Percentiles rank a stretch among this genome's conserved stretches.
These are phyloP conservation scores for Stentor coeruleus DNA, from an alignment of 73 alveolate genomes.

Conservation along the genomic window DNA sequence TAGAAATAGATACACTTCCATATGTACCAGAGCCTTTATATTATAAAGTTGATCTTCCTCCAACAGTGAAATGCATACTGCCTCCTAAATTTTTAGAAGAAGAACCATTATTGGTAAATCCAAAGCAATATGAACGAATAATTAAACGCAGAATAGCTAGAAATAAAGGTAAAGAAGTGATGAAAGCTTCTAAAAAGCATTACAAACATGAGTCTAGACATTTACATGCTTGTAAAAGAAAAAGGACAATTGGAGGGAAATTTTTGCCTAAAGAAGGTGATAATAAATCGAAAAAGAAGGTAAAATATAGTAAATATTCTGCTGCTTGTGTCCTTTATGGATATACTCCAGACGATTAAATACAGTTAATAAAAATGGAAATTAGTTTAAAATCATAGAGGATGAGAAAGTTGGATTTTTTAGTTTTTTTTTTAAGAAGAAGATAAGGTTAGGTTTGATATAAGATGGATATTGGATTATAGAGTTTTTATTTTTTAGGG, in stretches of 20 bases:
- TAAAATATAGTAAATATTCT: not conserved
- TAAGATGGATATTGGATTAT: no score
- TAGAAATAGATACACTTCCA: not conserved
- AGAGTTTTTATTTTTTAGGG: no score
- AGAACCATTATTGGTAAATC: slow-evolving; percentile 15
- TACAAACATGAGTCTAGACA: slow-evolving; percentile 14
- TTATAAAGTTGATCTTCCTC: not conserved
- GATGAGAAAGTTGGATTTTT: no score
- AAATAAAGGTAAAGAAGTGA: not conserved
- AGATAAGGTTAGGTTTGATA: no score
- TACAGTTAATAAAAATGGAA: no score
- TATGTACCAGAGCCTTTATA: not conserved
- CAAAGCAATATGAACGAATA: slow-evolving; percentile 18
- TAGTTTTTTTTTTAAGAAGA: no score
- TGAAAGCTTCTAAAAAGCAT: not conserved
- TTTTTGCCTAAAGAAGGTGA: slow-evolving; percentile 15
- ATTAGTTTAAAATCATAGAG: no score
- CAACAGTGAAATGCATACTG: slow-evolving; percentile 15
- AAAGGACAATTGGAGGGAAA: not conserved
- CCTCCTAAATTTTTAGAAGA: slow-evolving; percentile 17
- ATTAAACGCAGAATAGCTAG: slow-evolving; percentile 11
- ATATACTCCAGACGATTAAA: slow-evolving; percentile 12
- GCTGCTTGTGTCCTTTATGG: slow-evolving; percentile 26
- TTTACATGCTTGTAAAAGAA: slow-evolving; percentile 9
- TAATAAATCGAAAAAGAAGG: slow-evolving; percentile 1